These are phyloP conservation scores for Sporisorium scitamineum DNA, from an alignment of 1,284 basidiomycete species.

Conservation along the genomic window DNA sequence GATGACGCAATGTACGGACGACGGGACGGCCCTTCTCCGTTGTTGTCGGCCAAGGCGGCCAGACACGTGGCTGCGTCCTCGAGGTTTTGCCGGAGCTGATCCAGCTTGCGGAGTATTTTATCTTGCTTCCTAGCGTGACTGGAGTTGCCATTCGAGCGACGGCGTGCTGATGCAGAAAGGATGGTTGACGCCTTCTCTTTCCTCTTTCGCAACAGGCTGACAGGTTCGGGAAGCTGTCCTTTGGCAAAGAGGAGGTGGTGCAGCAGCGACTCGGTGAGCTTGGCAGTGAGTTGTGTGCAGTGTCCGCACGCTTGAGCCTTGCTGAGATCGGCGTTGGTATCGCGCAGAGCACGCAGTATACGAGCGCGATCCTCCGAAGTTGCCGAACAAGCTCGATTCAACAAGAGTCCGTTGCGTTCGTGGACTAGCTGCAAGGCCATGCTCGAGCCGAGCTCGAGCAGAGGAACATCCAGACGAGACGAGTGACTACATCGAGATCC, in stretches of 20 bases:
- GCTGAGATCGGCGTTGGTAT: constrained; percentile 11
- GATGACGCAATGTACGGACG: background rate
- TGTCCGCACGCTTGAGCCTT: constrained; percentile 48
- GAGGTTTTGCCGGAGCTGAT: constrained; percentile 22
- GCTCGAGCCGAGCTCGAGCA: constrained; percentile 35
- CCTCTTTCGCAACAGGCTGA: constrained; percentile 29
- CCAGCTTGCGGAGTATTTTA: constrained; percentile 30
- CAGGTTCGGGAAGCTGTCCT: constrained; percentile 48
- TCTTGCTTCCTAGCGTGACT: constrained; percentile 15
- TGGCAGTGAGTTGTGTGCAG: constrained; percentile 33
- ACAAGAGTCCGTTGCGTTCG: constrained; percentile 27
- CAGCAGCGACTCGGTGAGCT: constrained; percentile 35
- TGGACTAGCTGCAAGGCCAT: constrained; percentile 33
- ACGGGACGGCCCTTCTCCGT: constrained; percentile 28
- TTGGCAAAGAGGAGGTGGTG: constrained; percentile 52
- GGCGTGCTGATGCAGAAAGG: background rate
- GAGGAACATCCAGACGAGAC: constrained; percentile 18
- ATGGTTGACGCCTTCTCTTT: background rate
- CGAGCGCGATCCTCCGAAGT: constrained; percentile 2
- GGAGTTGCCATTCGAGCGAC: constrained; percentile 7
- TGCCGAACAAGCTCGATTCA: constrained; percentile 9
- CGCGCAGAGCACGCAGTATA: constrained; percentile 13
- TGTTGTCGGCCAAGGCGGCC: constrained; percentile 10
- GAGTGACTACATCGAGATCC: constrained; percentile 39
- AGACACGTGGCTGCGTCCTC: constrained; percentile 21